These are phyloP conservation scores for Termitomyces eurrhizus DNA, from an alignment of 768 basidiomycete genomes.

Conservation along the genomic window DNA sequence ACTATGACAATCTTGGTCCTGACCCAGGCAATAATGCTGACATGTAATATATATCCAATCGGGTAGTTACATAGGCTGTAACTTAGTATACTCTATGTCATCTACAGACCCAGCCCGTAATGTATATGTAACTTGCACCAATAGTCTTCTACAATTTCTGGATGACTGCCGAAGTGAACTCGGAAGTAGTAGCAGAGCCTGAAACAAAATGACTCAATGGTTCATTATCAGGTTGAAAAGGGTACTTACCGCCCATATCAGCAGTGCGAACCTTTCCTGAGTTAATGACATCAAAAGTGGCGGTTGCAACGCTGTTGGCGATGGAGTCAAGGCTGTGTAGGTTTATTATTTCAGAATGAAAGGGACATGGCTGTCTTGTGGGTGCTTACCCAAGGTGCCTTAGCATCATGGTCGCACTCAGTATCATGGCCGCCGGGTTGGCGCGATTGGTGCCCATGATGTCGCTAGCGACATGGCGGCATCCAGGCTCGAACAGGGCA, in stretches of 20 bases:
- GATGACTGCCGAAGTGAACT: slow-evolving; percentile 93
- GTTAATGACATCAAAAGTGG: slow-evolving; percentile 91
- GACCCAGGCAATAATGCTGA: background rate
- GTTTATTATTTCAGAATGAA: slow-evolving; percentile 8
- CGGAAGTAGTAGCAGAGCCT: slow-evolving; percentile 90
- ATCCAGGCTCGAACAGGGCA: slow-evolving; percentile 98
- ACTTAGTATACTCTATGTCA: slow-evolving; percentile 13
- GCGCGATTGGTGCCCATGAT: slow-evolving; percentile 96
- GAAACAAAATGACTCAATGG: slow-evolving; percentile 10
- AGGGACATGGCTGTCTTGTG: background rate
- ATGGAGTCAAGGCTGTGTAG: slow-evolving; percentile 76
- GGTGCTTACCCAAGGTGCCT: slow-evolving; percentile 82
- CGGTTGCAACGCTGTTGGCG: slow-evolving; percentile 89
- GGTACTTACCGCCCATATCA: slow-evolving; percentile 85
- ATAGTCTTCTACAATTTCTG: slow-evolving; percentile 51
- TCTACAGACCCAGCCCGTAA: slow-evolving; percentile 14
- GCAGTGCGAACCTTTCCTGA: slow-evolving; percentile 86
- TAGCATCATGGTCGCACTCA: slow-evolving; percentile 97
- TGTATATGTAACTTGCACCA: background rate
- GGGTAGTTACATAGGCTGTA: slow-evolving; percentile 15
- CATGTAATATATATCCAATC: slow-evolving; percentile 6
- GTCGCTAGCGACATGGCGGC: slow-evolving; percentile 91
- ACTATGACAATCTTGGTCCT: slow-evolving; percentile 41
- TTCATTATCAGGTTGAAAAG: background rate
- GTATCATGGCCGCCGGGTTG: slow-evolving; percentile 97